A percentile compares a stretch with the other conserved stretches of the same genome.
phyloP scores from a whole-genome alignment of 352 stramenopile genomes.

The Phytophthora hibernalis region DNA sequence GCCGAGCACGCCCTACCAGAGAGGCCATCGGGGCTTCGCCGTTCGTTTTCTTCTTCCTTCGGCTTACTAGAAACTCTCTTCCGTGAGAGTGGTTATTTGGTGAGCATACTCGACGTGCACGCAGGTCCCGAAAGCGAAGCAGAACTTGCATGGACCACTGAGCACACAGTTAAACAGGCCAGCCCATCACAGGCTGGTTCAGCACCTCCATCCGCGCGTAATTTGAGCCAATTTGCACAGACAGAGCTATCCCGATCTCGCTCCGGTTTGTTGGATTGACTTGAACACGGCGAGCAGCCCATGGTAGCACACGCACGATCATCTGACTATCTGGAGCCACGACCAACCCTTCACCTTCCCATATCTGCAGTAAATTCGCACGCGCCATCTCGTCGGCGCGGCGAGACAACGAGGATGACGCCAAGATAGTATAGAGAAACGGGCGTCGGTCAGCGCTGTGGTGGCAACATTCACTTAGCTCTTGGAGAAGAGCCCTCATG shows the following conservation, averaged over 20 bases:
- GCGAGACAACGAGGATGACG: neutral
- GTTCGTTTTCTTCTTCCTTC: conserved; percentile 1
- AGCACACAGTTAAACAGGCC: neutral
- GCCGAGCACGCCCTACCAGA: neutral
- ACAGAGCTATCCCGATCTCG: too few relatives aligned
- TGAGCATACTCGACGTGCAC: neutral
- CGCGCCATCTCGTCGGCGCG: neutral
- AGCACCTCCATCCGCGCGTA: too few relatives aligned
- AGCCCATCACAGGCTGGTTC: neutral
- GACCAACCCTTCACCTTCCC: neutral
- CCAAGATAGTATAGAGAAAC: neutral
- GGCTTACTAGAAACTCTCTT: neutral
- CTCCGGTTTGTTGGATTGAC: neutral
- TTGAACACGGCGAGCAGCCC: neutral
- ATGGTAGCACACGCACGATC: neutral
- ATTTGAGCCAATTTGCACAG: too few relatives aligned
- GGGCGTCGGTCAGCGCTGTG: neutral
- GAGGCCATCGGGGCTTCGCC: neutral
- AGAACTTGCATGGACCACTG: neutral
- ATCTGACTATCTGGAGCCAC: neutral
- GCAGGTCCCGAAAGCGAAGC: neutral
- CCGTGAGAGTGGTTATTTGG: neutral
- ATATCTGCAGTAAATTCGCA: neutral
- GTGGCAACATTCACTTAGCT: neutral
- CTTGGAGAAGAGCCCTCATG: conserved; percentile 8